phyloP scores from a whole-genome alignment of 2,329 filamentous ascomycete species.

The Aspergillus sp. region DNA sequence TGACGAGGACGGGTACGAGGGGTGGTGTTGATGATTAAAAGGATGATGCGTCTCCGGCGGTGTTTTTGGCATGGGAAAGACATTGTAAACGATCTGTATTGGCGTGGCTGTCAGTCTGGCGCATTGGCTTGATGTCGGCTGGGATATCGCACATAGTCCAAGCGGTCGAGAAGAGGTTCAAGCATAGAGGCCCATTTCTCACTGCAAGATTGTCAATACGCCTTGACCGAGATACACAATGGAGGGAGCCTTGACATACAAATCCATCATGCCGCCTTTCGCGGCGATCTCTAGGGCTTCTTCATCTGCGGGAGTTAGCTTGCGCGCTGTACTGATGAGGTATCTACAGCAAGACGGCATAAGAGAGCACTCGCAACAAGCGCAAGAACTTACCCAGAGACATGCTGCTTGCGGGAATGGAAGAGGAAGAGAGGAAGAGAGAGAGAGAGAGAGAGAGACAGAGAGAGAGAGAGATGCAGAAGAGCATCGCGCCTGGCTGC shows the following conservation, averaged over 20 bases:
- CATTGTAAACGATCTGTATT: constrained; percentile 60
- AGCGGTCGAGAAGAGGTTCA: constrained; percentile 54
- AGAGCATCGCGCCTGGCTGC: too few relatives aligned
- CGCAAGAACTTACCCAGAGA: constrained; percentile 19
- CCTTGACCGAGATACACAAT: constrained; percentile 5
- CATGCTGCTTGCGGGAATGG: constrained; percentile 16
- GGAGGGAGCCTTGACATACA: constrained; percentile 34
- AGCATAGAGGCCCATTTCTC: constrained; percentile 61
- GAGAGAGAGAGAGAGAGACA: too few relatives aligned
- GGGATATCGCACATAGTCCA: constrained; percentile 50
- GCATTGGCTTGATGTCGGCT: background rate
- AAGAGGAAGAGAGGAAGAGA: background rate
- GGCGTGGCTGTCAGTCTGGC: constrained; percentile 4
- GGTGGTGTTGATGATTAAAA: constrained; percentile 22
- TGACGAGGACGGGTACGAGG: constrained; percentile 13
- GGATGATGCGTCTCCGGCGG: constrained; percentile 28
- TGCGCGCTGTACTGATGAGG: too few relatives aligned
- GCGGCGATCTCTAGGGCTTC: constrained; percentile 47
- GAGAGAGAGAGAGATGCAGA: too few relatives aligned
- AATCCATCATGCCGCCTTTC: constrained; percentile 49
- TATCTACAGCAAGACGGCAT: constrained; percentile 1
- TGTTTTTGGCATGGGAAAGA: constrained; percentile 62
- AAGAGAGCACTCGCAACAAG: background rate
- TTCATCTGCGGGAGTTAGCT: constrained; percentile 32
- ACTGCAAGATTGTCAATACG: constrained; percentile 40